These are phyloP conservation scores for Cicer yamashitae DNA, from an alignment of 306 rosid genomes.

Conservation along the genomic window DNA sequence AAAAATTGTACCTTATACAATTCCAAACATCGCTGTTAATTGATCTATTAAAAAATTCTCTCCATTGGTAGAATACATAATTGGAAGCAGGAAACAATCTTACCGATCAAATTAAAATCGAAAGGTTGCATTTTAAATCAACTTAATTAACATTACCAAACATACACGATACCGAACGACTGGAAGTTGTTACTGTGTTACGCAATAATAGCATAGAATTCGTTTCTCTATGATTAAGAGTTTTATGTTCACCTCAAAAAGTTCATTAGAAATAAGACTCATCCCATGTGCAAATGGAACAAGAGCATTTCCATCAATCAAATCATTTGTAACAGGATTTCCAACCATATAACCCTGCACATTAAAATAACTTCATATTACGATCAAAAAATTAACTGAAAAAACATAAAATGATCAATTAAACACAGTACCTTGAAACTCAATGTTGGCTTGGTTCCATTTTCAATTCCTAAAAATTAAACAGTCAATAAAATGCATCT, in stretches of 20 bases:
- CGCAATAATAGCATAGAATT: too few species aligned
- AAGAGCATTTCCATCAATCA: constrained; percentile 85
- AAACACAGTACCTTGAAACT: constrained; percentile 15
- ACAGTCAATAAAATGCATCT: constrained; percentile 33
- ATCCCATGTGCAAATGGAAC: constrained; percentile 78
- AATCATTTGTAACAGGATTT: constrained; percentile 76
- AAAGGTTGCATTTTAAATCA: too few species aligned
- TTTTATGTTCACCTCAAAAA: constrained; percentile 61
- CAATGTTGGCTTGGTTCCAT: constrained; percentile 57
- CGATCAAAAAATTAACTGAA: constrained; percentile 13
- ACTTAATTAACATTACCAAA: too few species aligned
- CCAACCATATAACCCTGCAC: constrained; percentile 88
- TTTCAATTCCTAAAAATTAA: constrained; percentile 55
- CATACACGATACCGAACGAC: too few species aligned
- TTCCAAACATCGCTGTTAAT: too few species aligned
- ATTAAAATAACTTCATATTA: constrained; percentile 17
- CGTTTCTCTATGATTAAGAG: too few species aligned
- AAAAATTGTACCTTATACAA: too few species aligned
- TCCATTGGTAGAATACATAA: too few species aligned
- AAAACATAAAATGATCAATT: constrained; percentile 30
- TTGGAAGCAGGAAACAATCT: too few species aligned
- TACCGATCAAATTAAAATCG: too few species aligned
- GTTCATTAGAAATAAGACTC: constrained; percentile 59
- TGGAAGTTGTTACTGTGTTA: too few species aligned
- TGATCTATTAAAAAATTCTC: too few species aligned